Percentiles rank a stretch among this genome's conserved stretches.
These are phyloP conservation scores for Pseudopyrenochaeta lycopersici DNA, from an alignment of 2,329 filamentous ascomycete species.

Conservation along the genomic window DNA sequence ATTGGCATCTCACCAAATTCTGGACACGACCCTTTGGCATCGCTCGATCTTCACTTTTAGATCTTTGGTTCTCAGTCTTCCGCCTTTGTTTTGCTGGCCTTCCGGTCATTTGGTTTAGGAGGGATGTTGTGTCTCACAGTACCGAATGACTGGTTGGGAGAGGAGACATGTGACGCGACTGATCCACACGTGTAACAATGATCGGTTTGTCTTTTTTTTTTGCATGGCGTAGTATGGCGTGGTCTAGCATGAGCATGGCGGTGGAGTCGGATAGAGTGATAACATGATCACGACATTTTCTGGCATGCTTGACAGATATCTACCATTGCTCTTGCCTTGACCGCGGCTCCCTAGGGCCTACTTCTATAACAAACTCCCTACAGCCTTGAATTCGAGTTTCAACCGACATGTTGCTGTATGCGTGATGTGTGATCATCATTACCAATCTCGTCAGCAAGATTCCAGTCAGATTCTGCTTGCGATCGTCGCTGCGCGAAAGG, in stretches of 20 bases:
- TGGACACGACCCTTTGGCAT: neutral
- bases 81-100: neutral
- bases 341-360: neutral
- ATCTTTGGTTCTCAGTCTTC: too few species aligned
- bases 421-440: too few species aligned
- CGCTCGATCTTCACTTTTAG: neutral
- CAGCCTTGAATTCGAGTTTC: neutral
- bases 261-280: conserved; percentile 12
- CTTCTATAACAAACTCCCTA: neutral
- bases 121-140: neutral
- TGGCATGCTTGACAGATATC: neutral
- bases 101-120: neutral
- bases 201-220: conserved; percentile 1
- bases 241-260: conserved; percentile 11
- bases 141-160: neutral
- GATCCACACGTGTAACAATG: neutral
- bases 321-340: neutral
- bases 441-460: neutral
- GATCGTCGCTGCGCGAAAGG: neutral
- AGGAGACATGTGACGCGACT: neutral
- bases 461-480: neutral
- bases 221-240: conserved; percentile 9
- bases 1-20: neutral
- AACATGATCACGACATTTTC: neutral
- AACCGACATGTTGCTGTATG: neutral